Base-by-base conservation (phyloP, 345 rosid genomes). In the Mangifera indica region DNA sequence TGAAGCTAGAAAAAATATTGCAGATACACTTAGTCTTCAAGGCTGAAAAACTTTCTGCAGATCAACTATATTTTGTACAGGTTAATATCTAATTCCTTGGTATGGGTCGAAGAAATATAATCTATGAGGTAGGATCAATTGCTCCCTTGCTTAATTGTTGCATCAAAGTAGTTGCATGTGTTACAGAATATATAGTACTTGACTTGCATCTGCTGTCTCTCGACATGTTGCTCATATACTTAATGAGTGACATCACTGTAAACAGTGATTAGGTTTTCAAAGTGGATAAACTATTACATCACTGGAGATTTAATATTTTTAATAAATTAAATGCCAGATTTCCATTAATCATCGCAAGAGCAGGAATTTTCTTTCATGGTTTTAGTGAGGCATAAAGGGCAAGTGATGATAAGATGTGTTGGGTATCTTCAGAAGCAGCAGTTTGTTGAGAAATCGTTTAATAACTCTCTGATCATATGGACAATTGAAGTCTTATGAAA, bases 1-100 rank as follows among this genome's bases (percentile, higher is more conserved):
- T 9, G 87, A 85, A 76, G 97, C 98, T 54, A 84, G 89, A 81
- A 82, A 79, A 74, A 76, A 67, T 70, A 91, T 92, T 54, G 91
- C 92, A 18, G 84, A 66, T 26, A 69, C 74, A 0, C 90, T 89
- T 37, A 49, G 75, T 70, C 60, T 24, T 52, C 76, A 71, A 48
- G 64, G 74, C 57, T 81, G 81, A 84, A 65, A 67, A 51, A 32
- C 52, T 22, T 45, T 10, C 59, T 29, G 10, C 44, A 61, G 13
- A 49, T 4, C 45, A 34, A 54, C 18, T 53, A n/a, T 46, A n/a
- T 29, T 20, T 48, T 62, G 49, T 24, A 63, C 29, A n/a, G 25
- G 52, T 44, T 12, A 17, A 26, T 48, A 32, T 73, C 6, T 71
- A 48, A 65, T 67, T 37, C 49, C 21, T 29, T 63, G 63, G 6